Evolutionary conservation across 805 yeast genomes (phyloP).

Genomic region (Candida insectorum): DNA sequence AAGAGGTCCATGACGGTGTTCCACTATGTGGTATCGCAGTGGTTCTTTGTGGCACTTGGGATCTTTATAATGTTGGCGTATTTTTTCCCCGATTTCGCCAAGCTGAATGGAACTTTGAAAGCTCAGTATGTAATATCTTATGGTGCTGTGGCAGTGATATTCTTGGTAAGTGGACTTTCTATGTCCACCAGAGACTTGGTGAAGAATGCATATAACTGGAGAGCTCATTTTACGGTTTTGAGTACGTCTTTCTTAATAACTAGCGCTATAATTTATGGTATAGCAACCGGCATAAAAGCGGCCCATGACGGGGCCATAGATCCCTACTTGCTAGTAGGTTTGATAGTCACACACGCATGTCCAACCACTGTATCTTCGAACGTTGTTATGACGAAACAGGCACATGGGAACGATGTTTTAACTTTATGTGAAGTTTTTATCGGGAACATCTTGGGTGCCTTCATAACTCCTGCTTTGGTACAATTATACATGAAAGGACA

Average conservation of each 20-base stretch:
- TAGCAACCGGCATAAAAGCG: conserved; percentile 61
- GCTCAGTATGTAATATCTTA: conserved; percentile 78
- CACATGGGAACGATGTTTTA: conserved; percentile 77
- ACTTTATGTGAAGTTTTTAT: conserved; percentile 82
- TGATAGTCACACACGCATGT: conserved; percentile 79
- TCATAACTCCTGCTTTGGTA: conserved; percentile 78
- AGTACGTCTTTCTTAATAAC: conserved; percentile 69
- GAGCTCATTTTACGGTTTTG: conserved; percentile 75
- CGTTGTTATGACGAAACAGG: conserved; percentile 86
- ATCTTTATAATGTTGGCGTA: conserved; percentile 72
- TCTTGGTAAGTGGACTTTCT: conserved; percentile 75
- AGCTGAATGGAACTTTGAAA: conserved; percentile 72
- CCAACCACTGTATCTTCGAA: conserved; percentile 92
- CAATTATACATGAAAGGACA: conserved; percentile 61
- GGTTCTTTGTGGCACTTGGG: conserved; percentile 77
- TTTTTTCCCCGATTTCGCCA: conserved; percentile 78
- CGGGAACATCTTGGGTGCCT: conserved; percentile 83
- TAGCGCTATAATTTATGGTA: conserved; percentile 66
- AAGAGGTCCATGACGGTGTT: conserved; percentile 13
- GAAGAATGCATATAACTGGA: conserved; percentile 69
- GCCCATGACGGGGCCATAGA: conserved; percentile 50
- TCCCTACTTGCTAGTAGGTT: conserved; percentile 75
- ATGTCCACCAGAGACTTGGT: conserved; percentile 64
- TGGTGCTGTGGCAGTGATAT: conserved; percentile 84
- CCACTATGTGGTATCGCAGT: conserved; percentile 43